phyloP scores from a whole-genome alignment of 2,329 filamentous ascomycete species.

The Diaporthe citriasiana region DNA sequence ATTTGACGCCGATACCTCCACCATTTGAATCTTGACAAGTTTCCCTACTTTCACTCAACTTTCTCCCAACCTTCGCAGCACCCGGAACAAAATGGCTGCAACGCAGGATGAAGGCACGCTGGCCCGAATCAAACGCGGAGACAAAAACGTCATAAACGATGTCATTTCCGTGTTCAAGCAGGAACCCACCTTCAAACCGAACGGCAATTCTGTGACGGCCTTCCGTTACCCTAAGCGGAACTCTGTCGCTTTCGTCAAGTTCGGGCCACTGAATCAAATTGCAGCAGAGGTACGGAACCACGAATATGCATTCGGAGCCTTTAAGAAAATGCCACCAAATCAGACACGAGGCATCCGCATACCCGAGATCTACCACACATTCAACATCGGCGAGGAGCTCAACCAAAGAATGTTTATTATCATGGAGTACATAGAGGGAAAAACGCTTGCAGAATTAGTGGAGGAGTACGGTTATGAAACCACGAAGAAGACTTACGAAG shows the following conservation, averaged over 20 bases:
- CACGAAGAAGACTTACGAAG: background rate
- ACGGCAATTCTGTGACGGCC: conserved; percentile 12
- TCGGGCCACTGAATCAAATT: background rate
- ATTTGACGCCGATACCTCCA: too few relatives aligned
- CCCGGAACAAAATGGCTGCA: background rate
- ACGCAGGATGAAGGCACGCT: background rate
- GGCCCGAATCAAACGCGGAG: background rate
- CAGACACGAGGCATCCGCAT: background rate
- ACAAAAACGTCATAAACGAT: background rate
- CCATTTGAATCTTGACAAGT: too few relatives aligned
- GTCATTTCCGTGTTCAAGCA: background rate
- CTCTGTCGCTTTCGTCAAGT: conserved; percentile 7
- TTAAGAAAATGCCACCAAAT: background rate
- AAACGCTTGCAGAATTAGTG: background rate
- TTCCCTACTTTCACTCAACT: too few relatives aligned
- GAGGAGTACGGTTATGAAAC: background rate
- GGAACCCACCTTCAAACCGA: background rate
- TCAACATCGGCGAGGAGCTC: background rate
- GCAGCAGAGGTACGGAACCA: conserved; percentile 5
- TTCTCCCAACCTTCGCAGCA: background rate
- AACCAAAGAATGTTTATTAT: background rate
- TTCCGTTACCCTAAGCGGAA: background rate
- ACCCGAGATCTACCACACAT: conserved; percentile 19
- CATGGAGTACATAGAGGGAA: conserved; percentile 23
- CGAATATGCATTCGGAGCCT: background rate